A percentile compares a stretch with the other conserved stretches of the same genome.
Conservation (phyloP, 2,329 filamentous ascomycete species). For the Fusarium vanettenii region DNA sequence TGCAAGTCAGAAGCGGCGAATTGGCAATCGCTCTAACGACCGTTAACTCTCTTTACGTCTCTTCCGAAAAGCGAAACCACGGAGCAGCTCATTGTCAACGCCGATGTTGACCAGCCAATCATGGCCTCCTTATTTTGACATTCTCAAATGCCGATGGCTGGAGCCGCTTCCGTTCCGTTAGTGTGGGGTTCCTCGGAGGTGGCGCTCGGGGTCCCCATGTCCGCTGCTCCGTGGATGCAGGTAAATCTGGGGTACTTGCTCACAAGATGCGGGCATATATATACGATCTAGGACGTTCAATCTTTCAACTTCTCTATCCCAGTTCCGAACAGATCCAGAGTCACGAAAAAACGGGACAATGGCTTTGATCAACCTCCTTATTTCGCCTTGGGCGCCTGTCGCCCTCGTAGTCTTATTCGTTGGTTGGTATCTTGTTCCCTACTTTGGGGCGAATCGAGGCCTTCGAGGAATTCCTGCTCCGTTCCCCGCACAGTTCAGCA, state of each 20-base stretch:
- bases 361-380: constrained; percentile 31
- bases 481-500: constrained; percentile 74
- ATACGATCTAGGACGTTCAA: not conserved
- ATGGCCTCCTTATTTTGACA: not conserved
- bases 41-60: not conserved
- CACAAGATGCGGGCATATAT: not conserved
- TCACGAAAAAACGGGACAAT: constrained; percentile 7
- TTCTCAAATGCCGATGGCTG: not conserved
- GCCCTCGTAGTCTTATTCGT: constrained; percentile 18
- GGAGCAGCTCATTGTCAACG: not conserved
- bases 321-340: not conserved
- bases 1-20: not conserved
- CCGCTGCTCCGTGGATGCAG: not conserved
- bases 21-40: not conserved
- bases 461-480: constrained; percentile 71
- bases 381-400: constrained; percentile 35
- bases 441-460: constrained; percentile 64
- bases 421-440: constrained; percentile 47
- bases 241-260: not conserved
- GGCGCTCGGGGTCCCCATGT: not conserved
- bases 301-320: not conserved
- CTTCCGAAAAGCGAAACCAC: not conserved
- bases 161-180: constrained; percentile 6
- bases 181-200: constrained; percentile 4
- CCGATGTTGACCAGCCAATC: not conserved